phyloP scores from a whole-genome alignment of 2,329 filamentous ascomycete genomes.

The Aspergillus intermedius region DNA sequence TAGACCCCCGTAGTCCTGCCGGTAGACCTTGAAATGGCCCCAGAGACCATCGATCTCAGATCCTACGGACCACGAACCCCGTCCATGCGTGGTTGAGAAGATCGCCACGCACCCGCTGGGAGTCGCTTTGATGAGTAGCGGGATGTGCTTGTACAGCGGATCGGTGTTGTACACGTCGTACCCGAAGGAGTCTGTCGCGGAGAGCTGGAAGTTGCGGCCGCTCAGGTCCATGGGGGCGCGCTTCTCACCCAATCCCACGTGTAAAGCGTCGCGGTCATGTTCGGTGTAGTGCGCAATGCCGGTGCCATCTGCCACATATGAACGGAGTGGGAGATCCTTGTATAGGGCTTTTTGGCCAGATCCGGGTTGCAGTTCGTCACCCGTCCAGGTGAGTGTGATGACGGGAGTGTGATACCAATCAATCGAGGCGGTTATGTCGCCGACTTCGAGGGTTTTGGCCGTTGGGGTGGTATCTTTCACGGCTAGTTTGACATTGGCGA shows the following conservation, averaged over 20 bases:
- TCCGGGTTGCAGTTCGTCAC: conserved; percentile 17
- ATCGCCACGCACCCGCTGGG: conserved; percentile 58
- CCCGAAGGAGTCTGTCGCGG: conserved; percentile 65
- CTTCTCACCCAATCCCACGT: conserved; percentile 67
- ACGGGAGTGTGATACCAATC: conserved; percentile 55
- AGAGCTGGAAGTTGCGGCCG: conserved; percentile 59
- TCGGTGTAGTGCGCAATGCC: conserved; percentile 60
- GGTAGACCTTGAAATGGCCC: conserved; percentile 67
- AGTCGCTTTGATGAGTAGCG: conserved; percentile 62
- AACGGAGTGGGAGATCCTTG: conserved; percentile 57
- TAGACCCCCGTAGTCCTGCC: conserved; percentile 64
- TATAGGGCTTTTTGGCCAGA: conserved; percentile 47
- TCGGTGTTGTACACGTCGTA: conserved; percentile 66
- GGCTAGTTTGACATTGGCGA: conserved; percentile 27
- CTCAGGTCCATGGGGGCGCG: conserved; percentile 66
- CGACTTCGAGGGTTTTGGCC: conserved; percentile 42
- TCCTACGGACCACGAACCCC: conserved; percentile 61
- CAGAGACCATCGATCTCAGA: conserved; percentile 70
- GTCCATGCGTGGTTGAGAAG: conserved; percentile 60
- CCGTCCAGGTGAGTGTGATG: conserved; percentile 50
- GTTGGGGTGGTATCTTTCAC: conserved; percentile 24
- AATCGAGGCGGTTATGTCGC: conserved; percentile 48
- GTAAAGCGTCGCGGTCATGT: conserved; percentile 57
- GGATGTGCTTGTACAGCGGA: conserved; percentile 70
- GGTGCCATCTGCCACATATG: conserved; percentile 56